phyloP scores from a whole-genome alignment of 1,139 yeast genomes.

The Blastobotrys niveus region DNA sequence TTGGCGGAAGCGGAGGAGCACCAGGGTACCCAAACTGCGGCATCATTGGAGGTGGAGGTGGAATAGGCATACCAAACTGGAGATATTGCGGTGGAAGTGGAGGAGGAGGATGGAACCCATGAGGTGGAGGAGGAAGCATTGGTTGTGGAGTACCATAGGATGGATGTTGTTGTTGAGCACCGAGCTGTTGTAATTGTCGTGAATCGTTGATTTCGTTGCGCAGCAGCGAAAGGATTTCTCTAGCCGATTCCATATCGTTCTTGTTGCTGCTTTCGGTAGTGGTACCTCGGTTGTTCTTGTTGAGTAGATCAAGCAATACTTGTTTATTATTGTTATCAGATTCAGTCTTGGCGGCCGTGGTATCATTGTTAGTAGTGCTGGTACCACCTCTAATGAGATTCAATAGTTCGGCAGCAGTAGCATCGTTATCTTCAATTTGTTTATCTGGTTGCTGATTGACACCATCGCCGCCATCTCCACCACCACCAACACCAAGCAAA shows the following conservation, averaged over 20 bases:
- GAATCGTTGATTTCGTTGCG: conserved; percentile 23
- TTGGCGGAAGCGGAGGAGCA: conserved; percentile 22
- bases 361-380: not conserved
- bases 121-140: not conserved
- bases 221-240: conserved; percentile 31
- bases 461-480: conserved; percentile 13
- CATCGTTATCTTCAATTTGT: conserved; percentile 11
- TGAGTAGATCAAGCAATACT: conserved; percentile 29
- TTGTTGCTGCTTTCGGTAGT: conserved; percentile 10
- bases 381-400: conserved; percentile 20
- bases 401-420: conserved; percentile 20
- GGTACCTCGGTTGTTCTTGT: conserved; percentile 8
- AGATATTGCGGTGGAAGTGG: not conserved
- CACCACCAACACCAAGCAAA: conserved; percentile 29
- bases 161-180: conserved; percentile 19
- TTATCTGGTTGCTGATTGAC: conserved; percentile 23
- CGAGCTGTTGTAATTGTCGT: conserved; percentile 5
- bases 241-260: conserved; percentile 29
- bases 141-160: conserved; percentile 16
- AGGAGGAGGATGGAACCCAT: not conserved
- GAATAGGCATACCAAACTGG: conserved; percentile 7
- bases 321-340: conserved; percentile 15
- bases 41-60: conserved; percentile 12
- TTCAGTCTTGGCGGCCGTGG: conserved; percentile 5
- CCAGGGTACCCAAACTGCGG: conserved; percentile 4